Evolutionary conservation across 2,329 filamentous ascomycete genomes (phyloP), one percentile per base, ranked within the genome.

Genomic region (Seiridium unicorne): DNA sequence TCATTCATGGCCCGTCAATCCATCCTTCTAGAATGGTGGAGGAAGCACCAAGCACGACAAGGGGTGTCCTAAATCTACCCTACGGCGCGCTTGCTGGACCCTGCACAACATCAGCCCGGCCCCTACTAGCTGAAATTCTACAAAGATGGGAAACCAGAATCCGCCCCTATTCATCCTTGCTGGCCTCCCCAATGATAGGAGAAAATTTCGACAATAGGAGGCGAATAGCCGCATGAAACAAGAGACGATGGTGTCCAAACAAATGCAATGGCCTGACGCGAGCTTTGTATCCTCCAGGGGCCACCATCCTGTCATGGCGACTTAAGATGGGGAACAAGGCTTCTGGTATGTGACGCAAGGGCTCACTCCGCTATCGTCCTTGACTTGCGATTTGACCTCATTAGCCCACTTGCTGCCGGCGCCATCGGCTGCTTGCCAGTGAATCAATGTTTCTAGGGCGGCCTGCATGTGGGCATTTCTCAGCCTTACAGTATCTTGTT

Each of bases 331-430:
- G 7, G 13, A 13, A 13, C 38, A 42, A 42, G 7, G 7, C 38
- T 7, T 13, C 13, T 7, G 7, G 38, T 13, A 42, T 42, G 38
- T 48, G 46, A 48, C 46, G 18, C 46, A 18, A 31, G 7, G 6
- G 46, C 18, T 26, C 46, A 31, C 18, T 48, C 46, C 9, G 46
- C 26, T 31, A 48, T 48, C 46, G 46, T 48, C 6, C 18, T 31
- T 48, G 6, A 7, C 26, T 7, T n/a, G 8, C n/a, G 18, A 48
- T 31, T 48, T 48, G 46, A 48, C 8, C 8, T 48, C 46, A 10
- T 35, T 35, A 55, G 51, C 35, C 35, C 51, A 55, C 51, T 55
- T n/a, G 34, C 51, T 55, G 35, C 51, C 54, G 54, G 26, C 54
- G 54, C 54, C 54, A 57, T 47, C 5, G 11, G 18, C 6, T 34